Evolutionary conservation across 2,329 filamentous ascomycete genomes (phyloP), one percentile per base, ranked within the genome.

Genomic region (Diaporthe citrichinensis): DNA sequence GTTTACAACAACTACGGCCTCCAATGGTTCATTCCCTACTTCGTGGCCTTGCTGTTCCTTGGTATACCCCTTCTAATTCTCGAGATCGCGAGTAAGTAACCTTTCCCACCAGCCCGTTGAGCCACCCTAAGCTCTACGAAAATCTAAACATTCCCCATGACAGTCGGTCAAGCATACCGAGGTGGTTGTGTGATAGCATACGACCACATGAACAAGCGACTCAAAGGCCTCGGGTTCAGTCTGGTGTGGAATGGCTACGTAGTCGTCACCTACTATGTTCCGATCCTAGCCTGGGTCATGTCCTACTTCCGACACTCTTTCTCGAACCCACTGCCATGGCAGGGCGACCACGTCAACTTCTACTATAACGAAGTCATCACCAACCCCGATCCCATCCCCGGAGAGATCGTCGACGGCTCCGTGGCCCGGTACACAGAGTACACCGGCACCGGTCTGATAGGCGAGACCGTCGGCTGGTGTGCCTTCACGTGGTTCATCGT

Each of bases 161-260:
- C 6, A 65, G 61, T 46, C 10, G 61, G 61, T n/a, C 61, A 65
- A 44, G 61, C 61, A 3, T 65, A 65, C 25, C 61, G 61, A 9
- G 39, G 61, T 6, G 61, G 39, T 1, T 65, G 61, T 17, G 39
- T 65, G 25, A 46, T 65, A 31, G 61, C 61, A 31, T 65, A 34
- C 25, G 61, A 65, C 39, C 61, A 65, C 41, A 65, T 65, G 39
- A n/a, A 65, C 41, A 65, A 46, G 10, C 17, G 61, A 23, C 61
- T 65, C 41, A 65, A 65, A n/a, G 61, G 61, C 4, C 41, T 65
- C 4, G 39, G 61, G 9, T 65, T 65, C n/a, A 25, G 41, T 8
- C 61, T 65, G 41, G 61, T 65, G 2, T 65, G 61, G 61, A 65
- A 65, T 17, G 61, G 61, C 61, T 65, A 65, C 25, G 41, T 65